Evolutionary conservation across 768 basidiomycete genomes (phyloP).

Genomic region (Phylloporus arenicola): DNA sequence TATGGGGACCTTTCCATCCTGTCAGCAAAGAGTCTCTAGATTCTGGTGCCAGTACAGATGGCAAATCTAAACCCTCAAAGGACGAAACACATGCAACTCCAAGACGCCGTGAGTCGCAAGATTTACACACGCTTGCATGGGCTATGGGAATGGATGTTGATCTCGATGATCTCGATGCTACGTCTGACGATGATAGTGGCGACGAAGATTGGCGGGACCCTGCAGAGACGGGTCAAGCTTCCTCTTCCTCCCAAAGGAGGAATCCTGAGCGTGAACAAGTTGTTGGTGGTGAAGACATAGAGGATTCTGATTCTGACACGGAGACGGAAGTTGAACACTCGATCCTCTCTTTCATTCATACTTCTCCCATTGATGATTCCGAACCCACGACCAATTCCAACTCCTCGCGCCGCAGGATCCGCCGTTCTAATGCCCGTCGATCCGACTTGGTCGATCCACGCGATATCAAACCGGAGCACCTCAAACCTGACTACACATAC

Average conservation of each 20-base stretch:
- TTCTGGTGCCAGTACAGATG: too few relatives aligned
- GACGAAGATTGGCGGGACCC: conserved; percentile 23
- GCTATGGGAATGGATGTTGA: conserved; percentile 13
- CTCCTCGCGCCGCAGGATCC: conserved; percentile 14
- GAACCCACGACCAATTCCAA: background rate
- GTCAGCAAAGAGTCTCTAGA: conserved; percentile 11
- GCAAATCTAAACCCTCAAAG: background rate
- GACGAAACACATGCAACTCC: background rate
- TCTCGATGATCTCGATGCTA: conserved; percentile 2
- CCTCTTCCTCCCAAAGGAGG: background rate
- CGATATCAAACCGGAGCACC: conserved; percentile 25
- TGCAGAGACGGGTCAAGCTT: background rate
- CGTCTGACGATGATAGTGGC: conserved; percentile 11
- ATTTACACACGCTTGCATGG: conserved; percentile 16
- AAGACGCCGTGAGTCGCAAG: background rate
- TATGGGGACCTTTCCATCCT: conserved; percentile 26
- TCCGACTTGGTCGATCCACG: conserved; percentile 12
- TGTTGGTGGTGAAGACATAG: background rate
- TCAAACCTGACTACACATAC: conserved; percentile 47
- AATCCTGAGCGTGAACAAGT: background rate
- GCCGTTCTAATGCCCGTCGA: conserved; percentile 14
- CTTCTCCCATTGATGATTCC: background rate
- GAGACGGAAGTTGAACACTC: conserved; percentile 15
- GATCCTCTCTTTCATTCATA: conserved; percentile 9
- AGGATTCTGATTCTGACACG: conserved; percentile 5